Evolutionary conservation across 2,329 filamentous ascomycete genomes (phyloP), one percentile per base, ranked within the genome.

Genomic region (Graphiopsis chlorocephala): DNA sequence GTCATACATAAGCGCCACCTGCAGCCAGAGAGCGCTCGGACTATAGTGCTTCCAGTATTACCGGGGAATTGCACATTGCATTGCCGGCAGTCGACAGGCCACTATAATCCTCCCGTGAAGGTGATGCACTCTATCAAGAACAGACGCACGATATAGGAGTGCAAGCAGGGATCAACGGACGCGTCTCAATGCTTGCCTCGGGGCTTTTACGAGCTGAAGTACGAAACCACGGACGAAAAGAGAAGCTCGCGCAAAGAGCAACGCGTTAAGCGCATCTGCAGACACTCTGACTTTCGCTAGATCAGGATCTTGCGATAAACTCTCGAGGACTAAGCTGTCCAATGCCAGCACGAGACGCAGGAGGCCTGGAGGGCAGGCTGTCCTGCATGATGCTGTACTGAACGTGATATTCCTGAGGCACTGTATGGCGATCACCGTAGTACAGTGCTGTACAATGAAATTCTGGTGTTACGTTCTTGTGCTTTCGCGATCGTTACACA

Each of bases 251-350:
- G 31, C 28, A 31, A 23, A 15, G 15, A 28, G 52, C 53, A n/a
- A 35, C 52, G 52, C 52, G 52, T 53, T 5, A 23, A 23, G 31
- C 20, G 53, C 53, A 25, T 56, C 35, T 59, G 35, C 10, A 59
- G 56, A 23, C 25, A 53, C 50, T 53, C 38, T 47, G 26, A 47
- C 56, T 59, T 59, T 59, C 56, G 42, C 35, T 59, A 59, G 56
- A 59, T 47, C 31, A n/a, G 20, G 28, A 38, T 56, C 53, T 56
- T 26, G 53, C 31, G 29, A 56, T 20, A 56, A 56, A 56, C 53
- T 56, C 53, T 56, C 53, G 53, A 35, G 20, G n/a, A 56, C 10
- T 4, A 15, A 11, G 23, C 53, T 56, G 17, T 35, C 52, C 52
- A 33, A 33, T 33, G 28, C 29, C 52, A n/a, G 48, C 17, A 31